phyloP scores from a whole-genome alignment of 2,329 filamentous ascomycete genomes.

The Aspergillus spinulosporus region DNA sequence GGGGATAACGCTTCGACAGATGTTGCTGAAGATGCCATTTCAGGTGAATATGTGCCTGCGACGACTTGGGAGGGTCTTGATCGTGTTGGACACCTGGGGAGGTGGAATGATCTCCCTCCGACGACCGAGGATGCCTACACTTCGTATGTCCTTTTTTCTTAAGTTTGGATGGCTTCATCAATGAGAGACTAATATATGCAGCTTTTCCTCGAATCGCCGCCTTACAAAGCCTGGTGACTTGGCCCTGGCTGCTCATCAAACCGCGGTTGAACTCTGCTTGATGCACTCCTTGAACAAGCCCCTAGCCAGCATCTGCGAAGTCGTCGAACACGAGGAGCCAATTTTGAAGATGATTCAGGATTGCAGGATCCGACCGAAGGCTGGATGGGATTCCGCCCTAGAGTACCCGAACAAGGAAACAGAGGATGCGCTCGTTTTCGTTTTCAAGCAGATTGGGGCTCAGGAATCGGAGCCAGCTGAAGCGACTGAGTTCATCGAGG shows the following conservation, averaged over 20 bases:
- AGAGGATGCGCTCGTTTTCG: conserved; percentile 35
- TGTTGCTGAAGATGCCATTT: conserved; percentile 22
- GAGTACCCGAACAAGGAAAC: conserved; percentile 34
- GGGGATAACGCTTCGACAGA: conserved; percentile 16
- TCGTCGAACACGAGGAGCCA: conserved; percentile 31
- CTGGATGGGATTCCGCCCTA: conserved; percentile 29
- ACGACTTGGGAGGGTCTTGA: conserved; percentile 55
- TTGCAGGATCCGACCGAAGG: conserved; percentile 32
- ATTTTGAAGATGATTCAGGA: conserved; percentile 35
- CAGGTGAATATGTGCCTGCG: conserved; percentile 46
- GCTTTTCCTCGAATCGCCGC: conserved; percentile 41
- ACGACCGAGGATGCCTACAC: conserved; percentile 41
- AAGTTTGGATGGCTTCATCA: not conserved
- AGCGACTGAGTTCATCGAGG: conserved; percentile 14
- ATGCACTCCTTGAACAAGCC: conserved; percentile 47
- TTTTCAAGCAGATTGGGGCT: conserved; percentile 38
- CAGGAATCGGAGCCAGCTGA: conserved; percentile 18
- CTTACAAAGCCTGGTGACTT: conserved; percentile 38
- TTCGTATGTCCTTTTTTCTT: conserved; percentile 39
- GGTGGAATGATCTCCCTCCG: conserved; percentile 41
- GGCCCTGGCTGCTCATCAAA: conserved; percentile 52
- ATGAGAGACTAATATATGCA: conserved; percentile 17
- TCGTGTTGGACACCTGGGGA: conserved; percentile 53
- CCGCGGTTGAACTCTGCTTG: conserved; percentile 57
- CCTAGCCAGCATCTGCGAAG: conserved; percentile 36